Conservation (phyloP, 2,329 filamentous ascomycete species). For the Teratosphaeria pseudoeucalypti region DNA sequence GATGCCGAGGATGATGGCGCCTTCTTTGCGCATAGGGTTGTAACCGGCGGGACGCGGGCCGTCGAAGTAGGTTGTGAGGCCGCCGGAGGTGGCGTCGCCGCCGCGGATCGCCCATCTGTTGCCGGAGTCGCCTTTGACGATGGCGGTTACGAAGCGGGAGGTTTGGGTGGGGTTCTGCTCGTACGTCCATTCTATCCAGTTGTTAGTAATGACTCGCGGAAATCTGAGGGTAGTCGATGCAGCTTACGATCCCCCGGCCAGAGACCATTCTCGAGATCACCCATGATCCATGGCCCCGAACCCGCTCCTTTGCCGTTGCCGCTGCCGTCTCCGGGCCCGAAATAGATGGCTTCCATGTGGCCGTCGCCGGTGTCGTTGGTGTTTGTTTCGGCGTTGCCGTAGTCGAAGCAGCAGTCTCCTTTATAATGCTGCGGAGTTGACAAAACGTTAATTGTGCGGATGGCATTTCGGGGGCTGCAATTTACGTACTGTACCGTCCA, state of each 20-base stretch:
- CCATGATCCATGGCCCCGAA: constrained; percentile 57
- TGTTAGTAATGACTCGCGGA: background rate
- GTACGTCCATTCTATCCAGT: constrained; percentile 36
- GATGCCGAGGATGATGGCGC: constrained; percentile 58
- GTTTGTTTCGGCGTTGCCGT: constrained; percentile 34
- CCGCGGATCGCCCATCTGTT: constrained; percentile 52
- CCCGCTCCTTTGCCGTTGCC: constrained; percentile 48
- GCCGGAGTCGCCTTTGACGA: constrained; percentile 44
- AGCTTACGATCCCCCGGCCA: constrained; percentile 43
- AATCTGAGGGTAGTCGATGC: background rate
- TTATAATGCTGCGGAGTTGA: constrained; percentile 6
- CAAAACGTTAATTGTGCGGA: background rate
- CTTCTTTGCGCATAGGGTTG: constrained; percentile 54
- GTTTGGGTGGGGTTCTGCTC: constrained; percentile 47
- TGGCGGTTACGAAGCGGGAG: constrained; percentile 46
- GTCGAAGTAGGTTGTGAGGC: constrained; percentile 49
- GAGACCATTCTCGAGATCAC: constrained; percentile 56
- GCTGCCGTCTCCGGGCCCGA: constrained; percentile 38
- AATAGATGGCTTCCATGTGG: constrained; percentile 63
- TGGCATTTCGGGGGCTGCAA: constrained; percentile 22
- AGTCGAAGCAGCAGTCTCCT: constrained; percentile 40
- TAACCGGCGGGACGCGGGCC: constrained; percentile 50
- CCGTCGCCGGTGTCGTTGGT: constrained; percentile 44
- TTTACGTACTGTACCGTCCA: constrained; percentile 40
- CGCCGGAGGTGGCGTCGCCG: constrained; percentile 44